Evolutionary conservation across 768 basidiomycete genomes (phyloP).

Genomic region (Cystofilobasidium capitatum): DNA sequence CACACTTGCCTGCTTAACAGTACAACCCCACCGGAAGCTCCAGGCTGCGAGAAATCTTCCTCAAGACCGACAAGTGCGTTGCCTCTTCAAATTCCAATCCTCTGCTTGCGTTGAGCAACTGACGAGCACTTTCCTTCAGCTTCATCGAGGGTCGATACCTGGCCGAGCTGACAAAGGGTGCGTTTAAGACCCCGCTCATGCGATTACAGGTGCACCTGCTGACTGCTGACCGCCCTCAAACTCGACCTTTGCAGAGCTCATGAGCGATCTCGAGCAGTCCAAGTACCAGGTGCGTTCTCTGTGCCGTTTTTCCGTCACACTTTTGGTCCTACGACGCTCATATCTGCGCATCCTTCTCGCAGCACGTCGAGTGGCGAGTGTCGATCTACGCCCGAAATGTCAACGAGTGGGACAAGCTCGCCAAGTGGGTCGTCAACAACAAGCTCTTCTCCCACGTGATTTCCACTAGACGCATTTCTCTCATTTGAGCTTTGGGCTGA

Average conservation of each 20-base stretch:
- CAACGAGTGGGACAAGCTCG: conserved; percentile 95
- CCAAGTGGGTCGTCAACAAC: conserved; percentile 90
- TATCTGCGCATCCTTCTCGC: not conserved
- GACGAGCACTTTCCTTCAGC: conserved; percentile 1
- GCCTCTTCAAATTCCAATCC: too few relatives aligned
- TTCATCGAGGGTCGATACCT: conserved; percentile 83
- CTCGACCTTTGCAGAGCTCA: conserved; percentile 57
- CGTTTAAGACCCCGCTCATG: conserved; percentile 23
- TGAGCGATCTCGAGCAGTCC: conserved; percentile 94
- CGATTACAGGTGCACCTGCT: not conserved
- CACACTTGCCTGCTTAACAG: conserved; percentile 47
- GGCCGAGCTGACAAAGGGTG: conserved; percentile 86
- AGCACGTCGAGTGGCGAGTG: conserved; percentile 96
- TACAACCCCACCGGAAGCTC: conserved; percentile 94
- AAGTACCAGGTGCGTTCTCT: conserved; percentile 72
- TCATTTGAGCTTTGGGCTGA: not conserved
- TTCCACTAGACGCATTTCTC: not conserved
- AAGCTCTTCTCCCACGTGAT: conserved; percentile 71
- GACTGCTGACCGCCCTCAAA: not conserved
- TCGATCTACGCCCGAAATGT: conserved; percentile 78
- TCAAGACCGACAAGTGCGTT: conserved; percentile 79
- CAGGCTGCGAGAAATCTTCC: conserved; percentile 85
- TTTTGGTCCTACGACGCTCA: not conserved
- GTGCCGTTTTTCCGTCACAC: not conserved
- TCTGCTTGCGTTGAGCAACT: not conserved